Evolutionary conservation across 1,284 basidiomycete species (phyloP), one percentile per base, ranked within the genome.

Genomic region (Sphaerobolus stellatus): DNA sequence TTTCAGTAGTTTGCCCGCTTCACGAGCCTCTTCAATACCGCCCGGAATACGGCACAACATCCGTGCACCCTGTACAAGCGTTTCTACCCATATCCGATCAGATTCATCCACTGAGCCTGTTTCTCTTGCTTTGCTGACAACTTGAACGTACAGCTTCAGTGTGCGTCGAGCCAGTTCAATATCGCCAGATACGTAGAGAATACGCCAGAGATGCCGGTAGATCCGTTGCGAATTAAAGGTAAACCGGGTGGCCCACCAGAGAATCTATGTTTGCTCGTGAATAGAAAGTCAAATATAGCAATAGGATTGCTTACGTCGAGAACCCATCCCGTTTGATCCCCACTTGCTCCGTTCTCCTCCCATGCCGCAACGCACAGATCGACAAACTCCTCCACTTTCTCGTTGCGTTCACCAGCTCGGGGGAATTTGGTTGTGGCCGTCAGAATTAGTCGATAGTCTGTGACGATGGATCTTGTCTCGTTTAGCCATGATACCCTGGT

Each of bases 171-270:
- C 91, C 24, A 94, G 81, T 8, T 75, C 65, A 7, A 74, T 68
- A 57, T 90, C 86, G 4, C 85, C 86, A 0, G 81, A 76, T 5
- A 85, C 76, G 49, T 84, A 80, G 7, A 90, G 73, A 0, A 94
- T 70, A 1, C 86, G 84, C 14, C 83, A 82, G 75, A 96, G 86
- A 68, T 95, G 90, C 0, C 93, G 85, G 54, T 92, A 80, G 14
- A 96, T 75, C 7, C 84, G 81, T 60, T 88, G 87, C 1, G 91
- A 94, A 65, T 96, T 94, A 76, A 97, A 96, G 0, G 94, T 97
- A 22, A 93, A 79, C 18, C 86, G 84, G 8, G 91, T 94, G 1
- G 92, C 87, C 91, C 92, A 94, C 88, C 92, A 94, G 1, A 97
- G 76, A 14, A 92, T 78, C 83, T 93, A 52, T 25, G 63, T 59